Percentiles rank a stretch among this genome's conserved stretches.
These are phyloP conservation scores for Barbarea vulgaris DNA, from an alignment of 345 rosid species.

Conservation along the genomic window DNA sequence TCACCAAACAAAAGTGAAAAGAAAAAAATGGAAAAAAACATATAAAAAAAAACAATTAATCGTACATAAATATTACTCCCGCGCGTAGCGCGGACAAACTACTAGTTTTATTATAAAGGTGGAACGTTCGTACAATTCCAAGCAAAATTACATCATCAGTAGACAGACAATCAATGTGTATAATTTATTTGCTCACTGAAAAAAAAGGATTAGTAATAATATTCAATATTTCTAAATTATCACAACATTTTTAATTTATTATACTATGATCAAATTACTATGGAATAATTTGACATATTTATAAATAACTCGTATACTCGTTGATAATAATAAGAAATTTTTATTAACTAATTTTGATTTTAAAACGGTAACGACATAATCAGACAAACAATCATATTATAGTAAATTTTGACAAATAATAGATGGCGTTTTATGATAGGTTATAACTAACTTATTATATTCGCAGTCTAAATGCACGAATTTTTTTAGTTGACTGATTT, in stretches of 20 bases:
- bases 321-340: background rate
- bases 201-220: background rate
- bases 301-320: background rate
- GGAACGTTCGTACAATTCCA: slow-evolving; percentile 18
- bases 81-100: no score
- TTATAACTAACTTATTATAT: background rate
- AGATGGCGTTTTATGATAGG: background rate
- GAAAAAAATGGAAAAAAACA: no score
- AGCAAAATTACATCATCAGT: slow-evolving; percentile 8
- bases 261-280: background rate
- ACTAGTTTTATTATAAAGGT: background rate
- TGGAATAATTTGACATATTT: background rate
- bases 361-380: slow-evolving; percentile 6
- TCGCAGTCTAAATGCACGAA: background rate
- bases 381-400: background rate
- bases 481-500: background rate
- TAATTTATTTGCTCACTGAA: background rate
- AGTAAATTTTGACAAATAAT: background rate
- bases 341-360: background rate
- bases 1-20: no score
- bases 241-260: background rate
- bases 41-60: no score
- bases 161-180: slow-evolving; percentile 10
- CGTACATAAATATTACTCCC: no score
- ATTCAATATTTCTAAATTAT: background rate